Evolutionary conservation across 257 asterid genomes (phyloP), one percentile per base, ranked within the genome.

Genomic region (Gentiana macrophylla): DNA sequence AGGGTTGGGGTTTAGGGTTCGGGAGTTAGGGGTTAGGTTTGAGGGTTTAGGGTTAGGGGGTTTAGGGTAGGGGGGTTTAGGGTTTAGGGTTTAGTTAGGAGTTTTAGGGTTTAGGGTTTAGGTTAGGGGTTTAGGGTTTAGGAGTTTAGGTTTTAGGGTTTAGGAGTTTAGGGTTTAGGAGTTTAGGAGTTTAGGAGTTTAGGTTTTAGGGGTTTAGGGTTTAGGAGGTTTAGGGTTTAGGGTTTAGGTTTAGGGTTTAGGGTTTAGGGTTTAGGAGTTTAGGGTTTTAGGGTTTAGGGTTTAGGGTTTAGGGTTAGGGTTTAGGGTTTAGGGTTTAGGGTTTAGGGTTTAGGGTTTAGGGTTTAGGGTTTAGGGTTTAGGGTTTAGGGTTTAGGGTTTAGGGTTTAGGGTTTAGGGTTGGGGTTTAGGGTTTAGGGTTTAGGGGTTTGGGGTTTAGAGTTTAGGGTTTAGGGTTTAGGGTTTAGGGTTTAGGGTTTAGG

Each of bases 341-440:
- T 58, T 58, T 58, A 58, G 52, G 62, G 62, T 58, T 58, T 58
- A 58, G 62, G 62, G 62, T 58, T 58, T 58, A 58, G 62, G 62
- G 62, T 54, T 54, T 54, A 54, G 59, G 59, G 59, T 54, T 54
- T 54, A 54, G 59, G 45, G 45, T 54, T 54, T 7, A 37, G 62
- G 52, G 46, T 58, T 58, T 37, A 32, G n/a, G 62, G 52, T 58
- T 58, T 43, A 38, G 51, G 52, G 62, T 58, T 58, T 58, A 58
- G 52, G 62, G 38, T 58, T 58, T 44, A 44, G 62, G 62, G 53
- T 57, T 57, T 38, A 24, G 62, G n/a, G n/a, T n/a, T n/a, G n/a
- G n/a, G n/a, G n/a, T n/a, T n/a, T n/a, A n/a, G n/a, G n/a, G n/a
- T n/a, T n/a, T n/a, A n/a, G n/a, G n/a, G n/a, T n/a, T n/a, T n/a